Evolutionary conservation across 768 basidiomycete genomes (phyloP), one percentile per base, ranked within the genome.

Genomic region (Sarcomyxa edulis): DNA sequence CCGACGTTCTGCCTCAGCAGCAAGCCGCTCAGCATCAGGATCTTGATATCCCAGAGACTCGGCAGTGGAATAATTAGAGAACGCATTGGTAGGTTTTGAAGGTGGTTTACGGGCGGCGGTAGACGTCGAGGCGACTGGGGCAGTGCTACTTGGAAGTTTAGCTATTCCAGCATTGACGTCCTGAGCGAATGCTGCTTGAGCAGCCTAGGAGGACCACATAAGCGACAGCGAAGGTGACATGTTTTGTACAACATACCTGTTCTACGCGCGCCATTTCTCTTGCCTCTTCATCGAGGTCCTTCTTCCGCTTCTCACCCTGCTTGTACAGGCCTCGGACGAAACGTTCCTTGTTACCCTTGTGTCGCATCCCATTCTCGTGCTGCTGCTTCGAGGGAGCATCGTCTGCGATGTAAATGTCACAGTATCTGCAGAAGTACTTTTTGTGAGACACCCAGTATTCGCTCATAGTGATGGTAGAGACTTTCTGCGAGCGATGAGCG

Each of bases 371-470:
- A 47, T 78, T 87, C 61, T 98, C 96, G 55, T 99, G 96, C 38
- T 90, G 90, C 47, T 77, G 71, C 36, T 88, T 74, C 1, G 95
- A 97, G 44, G 96, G 86, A 7, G 71, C 90, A 70, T 99, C 95
- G 64, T 99, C 96, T 37, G 92, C 78, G 45, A 99, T 97, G 67
- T 84, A 97, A 46, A 91, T 92, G 35, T 92, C 87, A 68, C 96
- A 98, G 69, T 97, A 97, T 58, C 93, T 92, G 81, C 93, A 96
- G 56, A 78, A 86, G 62, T 94, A 95, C 50, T 81, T 84, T 62
- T 93, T 92, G 58, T 87, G 81, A 18, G 89, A 89, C 46, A 93
- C 84, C 90, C 91, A 94, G 59, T 84, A 93, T 59, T 93, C 90
- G 49, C 80, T 82, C 90, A 92, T 93, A 56, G 49, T 50, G 46